phyloP scores from a whole-genome alignment of 2,329 filamentous ascomycete species.

The Epichloe scottii region DNA sequence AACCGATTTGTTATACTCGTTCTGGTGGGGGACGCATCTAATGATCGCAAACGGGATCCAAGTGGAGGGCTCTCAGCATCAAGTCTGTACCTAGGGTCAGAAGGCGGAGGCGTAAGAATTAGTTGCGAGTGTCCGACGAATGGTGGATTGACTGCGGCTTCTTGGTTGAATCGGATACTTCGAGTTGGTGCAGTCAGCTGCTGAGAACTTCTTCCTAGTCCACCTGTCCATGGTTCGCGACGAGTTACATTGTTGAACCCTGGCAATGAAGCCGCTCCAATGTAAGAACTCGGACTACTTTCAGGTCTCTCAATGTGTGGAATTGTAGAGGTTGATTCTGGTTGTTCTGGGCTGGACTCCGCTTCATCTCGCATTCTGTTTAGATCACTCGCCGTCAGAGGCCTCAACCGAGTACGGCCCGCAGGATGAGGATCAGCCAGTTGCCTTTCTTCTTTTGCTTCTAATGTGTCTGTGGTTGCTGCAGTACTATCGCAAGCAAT shows the following conservation, averaged over 20 bases:
- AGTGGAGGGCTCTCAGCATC: not conserved
- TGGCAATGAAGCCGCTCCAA: not conserved
- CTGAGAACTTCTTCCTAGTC: not conserved
- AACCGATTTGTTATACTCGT: not conserved
- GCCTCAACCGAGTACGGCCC: constrained; percentile 9
- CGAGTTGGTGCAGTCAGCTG: not conserved
- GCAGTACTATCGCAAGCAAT: constrained; percentile 25
- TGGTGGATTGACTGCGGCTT: not conserved
- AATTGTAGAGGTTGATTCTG: not conserved
- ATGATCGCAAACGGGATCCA: not conserved
- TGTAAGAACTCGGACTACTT: not conserved
- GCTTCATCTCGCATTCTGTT: constrained; percentile 10
- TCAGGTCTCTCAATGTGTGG: not conserved
- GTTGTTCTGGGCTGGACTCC: constrained; percentile 7
- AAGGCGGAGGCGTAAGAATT: constrained; percentile 6
- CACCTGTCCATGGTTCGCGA: not conserved
- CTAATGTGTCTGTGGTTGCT: constrained; percentile 6
- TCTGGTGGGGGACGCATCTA: not conserved
- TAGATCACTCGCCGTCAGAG: constrained; percentile 8
- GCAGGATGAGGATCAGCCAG: not conserved
- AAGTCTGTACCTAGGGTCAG: constrained; percentile 1
- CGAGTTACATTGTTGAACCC: not conserved
- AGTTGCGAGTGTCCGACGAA: not conserved
- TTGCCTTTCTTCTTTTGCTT: not conserved
- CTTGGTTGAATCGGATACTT: not conserved